Evolutionary conservation across 768 basidiomycete genomes (phyloP).

Genomic region (Lepiota venenata): DNA sequence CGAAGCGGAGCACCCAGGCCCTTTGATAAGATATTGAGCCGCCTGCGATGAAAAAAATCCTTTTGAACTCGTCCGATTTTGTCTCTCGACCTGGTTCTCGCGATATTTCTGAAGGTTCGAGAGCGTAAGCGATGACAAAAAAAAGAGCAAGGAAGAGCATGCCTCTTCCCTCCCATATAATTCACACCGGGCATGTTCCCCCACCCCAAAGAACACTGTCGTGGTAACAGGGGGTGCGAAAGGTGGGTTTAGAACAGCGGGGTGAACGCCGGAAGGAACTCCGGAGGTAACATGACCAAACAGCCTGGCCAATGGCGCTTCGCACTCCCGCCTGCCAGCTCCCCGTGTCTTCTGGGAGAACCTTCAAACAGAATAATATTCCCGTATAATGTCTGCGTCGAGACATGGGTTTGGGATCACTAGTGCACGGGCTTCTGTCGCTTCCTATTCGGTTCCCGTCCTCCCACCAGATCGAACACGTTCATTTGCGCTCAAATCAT

Average conservation of each 20-base stretch:
- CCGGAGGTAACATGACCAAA: constrained; percentile 7
- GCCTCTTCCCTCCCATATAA: constrained; percentile 77
- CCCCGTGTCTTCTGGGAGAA: too few species aligned
- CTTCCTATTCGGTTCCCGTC: too few species aligned
- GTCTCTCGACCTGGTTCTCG: constrained; percentile 57
- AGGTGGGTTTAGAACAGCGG: background rate
- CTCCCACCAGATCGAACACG: too few species aligned
- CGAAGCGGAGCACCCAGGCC: constrained; percentile 23
- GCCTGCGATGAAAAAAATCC: constrained; percentile 57
- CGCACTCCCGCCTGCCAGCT: too few species aligned
- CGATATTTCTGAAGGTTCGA: constrained; percentile 44
- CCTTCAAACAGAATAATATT: background rate
- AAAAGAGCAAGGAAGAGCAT: background rate
- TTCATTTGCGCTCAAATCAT: too few species aligned
- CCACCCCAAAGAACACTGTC: background rate
- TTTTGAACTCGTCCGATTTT: constrained; percentile 51
- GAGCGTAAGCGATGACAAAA: background rate
- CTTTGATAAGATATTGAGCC: constrained; percentile 48
- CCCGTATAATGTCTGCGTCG: background rate
- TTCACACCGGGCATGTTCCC: constrained; percentile 60
- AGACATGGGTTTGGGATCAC: too few species aligned
- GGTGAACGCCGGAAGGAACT: background rate
- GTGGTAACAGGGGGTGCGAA: background rate
- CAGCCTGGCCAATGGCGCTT: background rate
- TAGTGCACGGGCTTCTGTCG: too few species aligned